Percentiles rank a stretch among this genome's conserved stretches.
Evolutionary conservation across 345 rosid genomes (phyloP).

Genomic region (Clarkia xantiana): DNA sequence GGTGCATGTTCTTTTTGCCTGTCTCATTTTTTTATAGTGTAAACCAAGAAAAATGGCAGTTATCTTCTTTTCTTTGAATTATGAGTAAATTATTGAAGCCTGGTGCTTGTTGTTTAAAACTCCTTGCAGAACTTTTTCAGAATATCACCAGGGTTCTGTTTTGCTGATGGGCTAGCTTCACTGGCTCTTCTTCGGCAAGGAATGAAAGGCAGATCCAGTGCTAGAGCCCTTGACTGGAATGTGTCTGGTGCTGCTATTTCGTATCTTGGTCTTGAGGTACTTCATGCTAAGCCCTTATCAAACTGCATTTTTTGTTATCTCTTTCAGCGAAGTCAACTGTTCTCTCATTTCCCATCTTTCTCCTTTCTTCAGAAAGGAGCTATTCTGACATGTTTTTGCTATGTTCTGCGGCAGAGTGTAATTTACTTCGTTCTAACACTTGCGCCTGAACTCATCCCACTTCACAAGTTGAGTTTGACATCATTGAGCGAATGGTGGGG

Average conservation of each 20-base stretch:
- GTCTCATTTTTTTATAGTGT: too few relatives aligned
- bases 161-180: constrained; percentile 97
- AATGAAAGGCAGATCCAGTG: constrained; percentile 68
- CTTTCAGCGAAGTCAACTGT: too few relatives aligned
- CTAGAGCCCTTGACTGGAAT: constrained; percentile 79
- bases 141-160: constrained; percentile 87
- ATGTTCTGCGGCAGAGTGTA: constrained; percentile 38
- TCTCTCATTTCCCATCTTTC: not conserved
- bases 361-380: not conserved
- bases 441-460: constrained; percentile 57
- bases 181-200: constrained; percentile 94
- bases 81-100: not conserved
- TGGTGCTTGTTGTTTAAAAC: constrained; percentile 3
- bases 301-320: too few relatives aligned
- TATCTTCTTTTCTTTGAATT: too few relatives aligned
- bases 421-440: constrained; percentile 66
- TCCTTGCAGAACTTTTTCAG: constrained; percentile 69
- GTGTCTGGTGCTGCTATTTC: constrained; percentile 79
- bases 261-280: constrained; percentile 77
- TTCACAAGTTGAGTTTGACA: constrained; percentile 30
- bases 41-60: not conserved
- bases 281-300: constrained; percentile 4
- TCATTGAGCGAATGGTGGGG: constrained; percentile 40
- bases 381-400: constrained; percentile 7
- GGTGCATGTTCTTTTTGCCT: too few relatives aligned